Conservation (phyloP, 2,329 filamentous ascomycete species). For the Daldinia eschscholtzii region DNA sequence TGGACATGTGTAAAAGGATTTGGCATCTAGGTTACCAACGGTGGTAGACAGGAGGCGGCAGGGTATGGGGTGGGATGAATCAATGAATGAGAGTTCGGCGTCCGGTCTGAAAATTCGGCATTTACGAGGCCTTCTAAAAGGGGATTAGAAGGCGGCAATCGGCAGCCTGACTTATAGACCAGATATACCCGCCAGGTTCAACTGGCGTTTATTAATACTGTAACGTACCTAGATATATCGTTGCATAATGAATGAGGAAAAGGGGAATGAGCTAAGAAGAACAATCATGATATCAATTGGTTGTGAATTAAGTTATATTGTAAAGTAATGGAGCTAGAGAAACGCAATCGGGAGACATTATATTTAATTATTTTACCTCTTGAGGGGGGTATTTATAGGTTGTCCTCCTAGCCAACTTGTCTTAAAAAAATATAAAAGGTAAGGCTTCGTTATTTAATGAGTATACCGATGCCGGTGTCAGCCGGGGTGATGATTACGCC, state of each 20-base stretch:
- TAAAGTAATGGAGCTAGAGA: not conserved
- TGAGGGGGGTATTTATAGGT: not conserved
- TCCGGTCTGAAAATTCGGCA: slow-evolving; percentile 6
- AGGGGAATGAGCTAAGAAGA: not conserved
- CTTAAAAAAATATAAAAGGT: no score
- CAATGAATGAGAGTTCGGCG: slow-evolving; percentile 6
- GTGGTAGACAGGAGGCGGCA: not conserved
- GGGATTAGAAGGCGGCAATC: slow-evolving; percentile 4
- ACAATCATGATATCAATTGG: not conserved
- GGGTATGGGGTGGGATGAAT: slow-evolving; percentile 12
- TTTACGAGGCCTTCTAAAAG: slow-evolving; percentile 11
- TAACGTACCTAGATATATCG: slow-evolving; percentile 2
- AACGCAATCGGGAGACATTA: not conserved
- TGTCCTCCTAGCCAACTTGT: no score
- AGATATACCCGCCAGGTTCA: not conserved
- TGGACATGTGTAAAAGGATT: slow-evolving; percentile 92
- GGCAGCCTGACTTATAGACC: slow-evolving; percentile 13
- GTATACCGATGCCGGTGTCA: no score
- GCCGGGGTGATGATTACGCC: not conserved
- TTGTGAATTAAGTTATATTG: not conserved
- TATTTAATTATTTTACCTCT: not conserved
- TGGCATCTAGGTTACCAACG: slow-evolving; percentile 59
- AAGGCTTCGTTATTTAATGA: no score
- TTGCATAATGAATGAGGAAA: not conserved
- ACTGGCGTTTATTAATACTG: not conserved